A percentile compares a stretch with the other conserved stretches of the same genome.
Evolutionary conservation across 805 yeast genomes (phyloP).

Genomic region (Ogataea methanolica): DNA sequence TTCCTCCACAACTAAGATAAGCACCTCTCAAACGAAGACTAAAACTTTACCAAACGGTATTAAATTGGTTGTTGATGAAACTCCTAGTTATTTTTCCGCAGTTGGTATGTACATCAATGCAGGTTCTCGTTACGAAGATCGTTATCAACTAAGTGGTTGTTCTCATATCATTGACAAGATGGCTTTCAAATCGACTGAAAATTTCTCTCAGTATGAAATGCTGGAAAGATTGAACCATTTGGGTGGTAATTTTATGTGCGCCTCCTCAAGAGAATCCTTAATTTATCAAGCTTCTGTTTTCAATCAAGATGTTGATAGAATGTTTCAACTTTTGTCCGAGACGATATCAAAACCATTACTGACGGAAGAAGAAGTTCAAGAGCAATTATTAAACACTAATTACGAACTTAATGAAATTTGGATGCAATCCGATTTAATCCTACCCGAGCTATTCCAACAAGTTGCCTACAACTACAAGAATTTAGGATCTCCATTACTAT

Average conservation of each 20-base stretch:
- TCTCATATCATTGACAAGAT: conserved; percentile 83
- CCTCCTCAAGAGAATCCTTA: conserved; percentile 86
- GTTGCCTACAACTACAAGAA: conserved; percentile 72
- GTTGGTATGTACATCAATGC: conserved; percentile 86
- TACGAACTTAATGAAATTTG: conserved; percentile 83
- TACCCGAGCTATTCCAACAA: conserved; percentile 88
- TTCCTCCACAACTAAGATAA: background rate
- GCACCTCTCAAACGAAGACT: conserved; percentile 15
- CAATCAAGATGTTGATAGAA: conserved; percentile 73
- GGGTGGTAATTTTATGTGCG: conserved; percentile 94
- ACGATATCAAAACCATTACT: conserved; percentile 72
- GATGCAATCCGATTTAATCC: conserved; percentile 74
- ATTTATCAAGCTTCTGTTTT: conserved; percentile 94
- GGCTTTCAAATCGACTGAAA: conserved; percentile 71
- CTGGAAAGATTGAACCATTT: conserved; percentile 66
- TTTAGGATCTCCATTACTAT: conserved; percentile 79
- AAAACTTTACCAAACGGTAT: conserved; percentile 67
- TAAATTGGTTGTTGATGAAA: conserved; percentile 75
- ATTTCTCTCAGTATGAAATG: conserved; percentile 62
- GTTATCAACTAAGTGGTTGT: conserved; percentile 54
- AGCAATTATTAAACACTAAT: conserved; percentile 65
- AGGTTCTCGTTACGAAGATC: conserved; percentile 79
- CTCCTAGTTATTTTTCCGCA: conserved; percentile 89
- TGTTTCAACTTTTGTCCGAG: conserved; percentile 73
- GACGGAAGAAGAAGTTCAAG: conserved; percentile 64